Base-by-base conservation (phyloP, 2,329 filamentous ascomycete genomes). In the Penicillium sp. region DNA sequence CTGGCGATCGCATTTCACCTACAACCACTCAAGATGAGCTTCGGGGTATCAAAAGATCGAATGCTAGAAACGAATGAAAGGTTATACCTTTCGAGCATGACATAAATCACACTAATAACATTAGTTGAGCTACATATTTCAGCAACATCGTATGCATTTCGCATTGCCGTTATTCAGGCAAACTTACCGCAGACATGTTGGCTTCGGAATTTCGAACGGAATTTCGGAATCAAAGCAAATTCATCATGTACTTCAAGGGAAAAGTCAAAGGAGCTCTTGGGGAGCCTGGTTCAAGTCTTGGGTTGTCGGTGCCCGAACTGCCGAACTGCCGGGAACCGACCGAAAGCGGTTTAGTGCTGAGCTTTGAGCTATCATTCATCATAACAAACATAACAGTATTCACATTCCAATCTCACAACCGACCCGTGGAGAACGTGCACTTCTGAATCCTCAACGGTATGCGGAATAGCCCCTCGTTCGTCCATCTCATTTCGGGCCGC, bases 1-100 rank as follows among this genome's bases (percentile, higher is more conserved):
- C 13, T 59, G 62, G 25, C 73, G 73, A 63, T 81, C 75, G 55
- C 79, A 81, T 57, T 74, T 78, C 46, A 78, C 71, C 65, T 79
- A 31, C 11, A 15, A n/a, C 10, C 11, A 39, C 11, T 23, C 4
- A 2, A n/a, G 7, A 29, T 65, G 40, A 55, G 48, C 21, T 29
- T 19, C 7, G 6, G 10, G 2, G 2, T 0, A 19, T 36, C 11
- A 15, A 23, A 6, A 21, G 21, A 10, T 25, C 7, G 10, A 5
- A 19, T n/a, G 7, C 9, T 8, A 21, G 11, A n/a, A 33, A 27
- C 13, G 2, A 23, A 15, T 23, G 5, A 9, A 33, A 33, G 31
- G 31, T 31, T 31, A 34, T 29, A 65, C 64, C 59, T 66, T 78
- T 39, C 76, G 70, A 39, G 70, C 69, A 43, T 75, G 69, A 59